Percentiles rank a stretch among this genome's conserved stretches.
phyloP scores from a whole-genome alignment of 148 eudicot species.

The Nepenthes mirabilis region DNA sequence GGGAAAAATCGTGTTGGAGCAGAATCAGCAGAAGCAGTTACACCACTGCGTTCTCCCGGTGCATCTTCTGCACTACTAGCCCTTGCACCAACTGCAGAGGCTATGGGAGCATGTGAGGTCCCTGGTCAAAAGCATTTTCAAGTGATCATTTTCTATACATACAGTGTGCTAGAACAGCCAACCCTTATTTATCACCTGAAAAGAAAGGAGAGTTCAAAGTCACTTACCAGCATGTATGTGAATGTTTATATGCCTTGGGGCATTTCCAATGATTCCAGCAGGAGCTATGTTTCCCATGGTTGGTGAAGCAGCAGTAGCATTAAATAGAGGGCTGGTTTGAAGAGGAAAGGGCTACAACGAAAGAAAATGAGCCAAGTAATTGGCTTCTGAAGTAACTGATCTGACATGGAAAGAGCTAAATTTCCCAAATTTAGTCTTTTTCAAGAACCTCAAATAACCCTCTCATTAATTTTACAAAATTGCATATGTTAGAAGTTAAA shows the following conservation, averaged over 20 bases:
- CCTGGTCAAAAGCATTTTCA: constrained; percentile 17
- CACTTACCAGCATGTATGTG: constrained; percentile 86
- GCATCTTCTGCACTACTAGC: constrained; percentile 42
- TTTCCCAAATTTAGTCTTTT: too few species aligned
- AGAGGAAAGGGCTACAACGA: constrained; percentile 79
- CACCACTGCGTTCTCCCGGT: constrained; percentile 32
- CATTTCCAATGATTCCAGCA: constrained; percentile 45
- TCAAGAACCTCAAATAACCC: too few species aligned
- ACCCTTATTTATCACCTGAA: neutral
- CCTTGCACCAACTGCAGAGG: constrained; percentile 59
- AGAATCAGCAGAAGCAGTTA: constrained; percentile 28
- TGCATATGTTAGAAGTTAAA: too few species aligned
- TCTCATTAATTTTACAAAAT: too few species aligned
- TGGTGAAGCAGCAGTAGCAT: constrained; percentile 32
- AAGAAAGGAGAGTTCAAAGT: neutral
- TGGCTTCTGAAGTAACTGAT: neutral
- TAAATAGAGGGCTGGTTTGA: constrained; percentile 66
- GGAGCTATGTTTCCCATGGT: constrained; percentile 44
- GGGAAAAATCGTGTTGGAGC: constrained; percentile 30
- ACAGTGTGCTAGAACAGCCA: neutral
- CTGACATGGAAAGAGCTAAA: neutral
- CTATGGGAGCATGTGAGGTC: constrained; percentile 27
- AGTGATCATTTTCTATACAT: neutral
- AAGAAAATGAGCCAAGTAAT: neutral
- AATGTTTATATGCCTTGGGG: constrained; percentile 75